Base-by-base conservation (phyloP, 2,329 filamentous ascomycete species). In the Nigrospora sphaerica region DNA sequence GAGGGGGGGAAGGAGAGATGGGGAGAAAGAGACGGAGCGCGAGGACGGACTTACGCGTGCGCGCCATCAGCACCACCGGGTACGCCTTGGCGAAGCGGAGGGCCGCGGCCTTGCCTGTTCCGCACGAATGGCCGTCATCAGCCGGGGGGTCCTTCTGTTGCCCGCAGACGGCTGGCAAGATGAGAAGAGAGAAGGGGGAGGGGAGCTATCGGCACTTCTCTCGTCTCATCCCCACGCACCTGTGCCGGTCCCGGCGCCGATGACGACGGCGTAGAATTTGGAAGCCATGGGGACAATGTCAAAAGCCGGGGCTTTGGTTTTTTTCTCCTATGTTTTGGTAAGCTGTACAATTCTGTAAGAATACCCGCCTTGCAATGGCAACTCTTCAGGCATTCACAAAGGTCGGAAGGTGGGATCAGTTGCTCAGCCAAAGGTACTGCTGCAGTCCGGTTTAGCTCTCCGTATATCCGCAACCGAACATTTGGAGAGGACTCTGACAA, bases 41-140 rank as follows among this genome's bases (percentile, higher is more conserved):
- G 7, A 28, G 23, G 23, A 10, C 7, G 10, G 6, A 9, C 23
- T 10, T 28, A 28, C 23, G 23, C 14, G 71, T 80, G 42, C 87
- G 83, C 12, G 87, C 81, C n/a, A 92, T 76, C 1, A 92, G 72
- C 2, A 87, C 83, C 1, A 92, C 83, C 0, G 85, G 80, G 59
- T 92, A 93, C 10, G 75, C 58, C 50, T 80, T 66, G 35, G 80
- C 74, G 60, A 86, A 85, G 48, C 73, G 74, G 45, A 77, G 66
- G 17, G 81, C 81, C 7, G 70, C 62, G 2, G 75, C 66, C 36
- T 69, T 61, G 52, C 74, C 73, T 71, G 33, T 12, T 2, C 35
- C 11, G n/a, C n/a, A n/a, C n/a, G n/a, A n/a, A n/a, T n/a, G n/a
- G n/a, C n/a, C 4, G 7, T 28, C 23, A 28, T 28, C 23, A 28